Conservation (phyloP, 108 stramenopile genomes). For the Stephanodiscus triporus region DNA sequence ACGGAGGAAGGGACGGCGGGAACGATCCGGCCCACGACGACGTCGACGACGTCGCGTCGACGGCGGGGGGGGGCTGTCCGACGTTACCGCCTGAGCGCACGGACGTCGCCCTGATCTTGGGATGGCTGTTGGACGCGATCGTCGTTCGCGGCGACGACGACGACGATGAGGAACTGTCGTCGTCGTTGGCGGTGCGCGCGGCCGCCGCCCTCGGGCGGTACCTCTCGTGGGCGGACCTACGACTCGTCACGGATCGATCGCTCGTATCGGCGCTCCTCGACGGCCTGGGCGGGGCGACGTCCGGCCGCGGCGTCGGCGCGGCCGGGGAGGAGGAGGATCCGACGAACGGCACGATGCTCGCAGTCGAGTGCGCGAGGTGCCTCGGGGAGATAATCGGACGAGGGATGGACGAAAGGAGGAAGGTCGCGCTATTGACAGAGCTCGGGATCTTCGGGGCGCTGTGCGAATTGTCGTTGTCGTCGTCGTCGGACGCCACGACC, state of each 20-base stretch:
- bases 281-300: slow-evolving; percentile 21
- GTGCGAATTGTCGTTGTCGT: slow-evolving; percentile 36
- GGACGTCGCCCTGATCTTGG: slow-evolving; percentile 47
- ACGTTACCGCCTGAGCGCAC: slow-evolving; percentile 37
- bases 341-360: slow-evolving; percentile 32
- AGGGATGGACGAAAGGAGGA: slow-evolving; percentile 68
- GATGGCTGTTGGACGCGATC: slow-evolving; percentile 35
- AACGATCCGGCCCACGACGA: no score
- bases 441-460: slow-evolving; percentile 44
- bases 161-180: not conserved
- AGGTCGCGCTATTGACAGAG: slow-evolving; percentile 42
- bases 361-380: slow-evolving; percentile 53
- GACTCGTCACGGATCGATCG: slow-evolving; percentile 27
- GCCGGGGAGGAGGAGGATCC: not conserved
- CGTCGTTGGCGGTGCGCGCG: slow-evolving; percentile 38
- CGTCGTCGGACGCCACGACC: slow-evolving; percentile 29
- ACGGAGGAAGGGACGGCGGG: no score
- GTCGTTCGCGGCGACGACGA: not conserved
- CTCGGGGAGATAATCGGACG: slow-evolving; percentile 59
- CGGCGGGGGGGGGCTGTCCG: slow-evolving; percentile 1
- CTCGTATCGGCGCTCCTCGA: slow-evolving; percentile 5
- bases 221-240: slow-evolving; percentile 63
- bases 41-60: no score
- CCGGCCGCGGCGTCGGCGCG: no score
- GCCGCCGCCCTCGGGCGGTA: slow-evolving; percentile 51